These are phyloP conservation scores for Leccinum pellstonianum DNA, from an alignment of 768 basidiomycete species.

Conservation along the genomic window DNA sequence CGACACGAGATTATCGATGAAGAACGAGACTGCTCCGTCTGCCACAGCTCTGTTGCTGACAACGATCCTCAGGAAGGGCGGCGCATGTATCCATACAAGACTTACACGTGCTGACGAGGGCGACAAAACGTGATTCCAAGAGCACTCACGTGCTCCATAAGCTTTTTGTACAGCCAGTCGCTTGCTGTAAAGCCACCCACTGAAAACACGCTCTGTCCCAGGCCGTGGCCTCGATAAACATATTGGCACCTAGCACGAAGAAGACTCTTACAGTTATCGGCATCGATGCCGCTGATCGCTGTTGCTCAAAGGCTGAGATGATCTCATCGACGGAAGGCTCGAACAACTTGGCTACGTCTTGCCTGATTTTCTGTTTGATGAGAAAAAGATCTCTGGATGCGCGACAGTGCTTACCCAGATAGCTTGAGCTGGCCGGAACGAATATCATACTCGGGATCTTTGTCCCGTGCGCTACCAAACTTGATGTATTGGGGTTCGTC, in stretches of 20 bases:
- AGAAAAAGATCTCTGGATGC: constrained; percentile 35
- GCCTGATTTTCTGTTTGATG: constrained; percentile 18
- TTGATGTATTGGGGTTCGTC: constrained; percentile 38
- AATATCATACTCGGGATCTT: constrained; percentile 36
- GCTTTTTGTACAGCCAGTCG: constrained; percentile 11
- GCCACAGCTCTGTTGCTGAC: constrained; percentile 16
- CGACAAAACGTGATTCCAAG: constrained; percentile 11
- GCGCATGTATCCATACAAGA: neutral
- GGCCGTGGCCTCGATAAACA: neutral
- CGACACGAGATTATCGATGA: constrained; percentile 12
- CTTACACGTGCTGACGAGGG: constrained; percentile 16
- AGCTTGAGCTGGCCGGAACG: constrained; percentile 37
- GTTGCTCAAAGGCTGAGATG: constrained; percentile 14
- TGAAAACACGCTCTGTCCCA: constrained; percentile 9
- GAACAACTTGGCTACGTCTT: constrained; percentile 13
- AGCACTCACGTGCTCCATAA: constrained; percentile 13
- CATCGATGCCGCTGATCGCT: constrained; percentile 8
- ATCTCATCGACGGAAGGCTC: constrained; percentile 16
- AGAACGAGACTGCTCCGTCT: constrained; percentile 16
- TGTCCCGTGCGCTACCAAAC: constrained; percentile 37
- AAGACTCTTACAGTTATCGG: constrained; percentile 4
- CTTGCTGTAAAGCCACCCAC: constrained; percentile 17
- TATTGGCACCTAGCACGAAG: neutral
- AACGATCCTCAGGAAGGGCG: neutral
- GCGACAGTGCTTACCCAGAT: constrained; percentile 33